Evolutionary conservation across 2,329 filamentous ascomycete species (phyloP), one percentile per base, ranked within the genome.

Genomic region (Claviceps quebecensis): DNA sequence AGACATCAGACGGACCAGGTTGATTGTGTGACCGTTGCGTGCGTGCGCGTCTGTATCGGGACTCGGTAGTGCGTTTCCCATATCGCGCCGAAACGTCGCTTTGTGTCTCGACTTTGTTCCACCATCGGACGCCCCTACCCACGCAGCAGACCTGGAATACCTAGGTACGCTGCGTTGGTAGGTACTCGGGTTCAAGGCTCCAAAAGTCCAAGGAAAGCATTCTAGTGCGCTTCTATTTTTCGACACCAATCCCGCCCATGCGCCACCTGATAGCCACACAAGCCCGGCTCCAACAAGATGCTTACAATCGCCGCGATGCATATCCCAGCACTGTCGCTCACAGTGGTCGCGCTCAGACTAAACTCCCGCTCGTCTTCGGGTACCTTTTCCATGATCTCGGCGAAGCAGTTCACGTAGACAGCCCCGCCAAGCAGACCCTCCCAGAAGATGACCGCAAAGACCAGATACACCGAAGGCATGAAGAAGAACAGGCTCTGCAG

Each of bases 321-420:
- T 37, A 97, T 95, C 0, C 93, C 91, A 0, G 73, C 90, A 41
- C 87, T 93, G 65, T 97, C 93, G 63, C 88, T 95, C 41, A 96
- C 91, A 26, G 85, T 94, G 2, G 89, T 93, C 0, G 90, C 91
- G 0, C 87, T 83, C 1, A 98, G 70, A 54, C 87, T 94, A 62
- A 97, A 97, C 68, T 98, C 93, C 5, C 91, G 77, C 50, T 96
- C 89, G 36, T 81, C 78, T 4, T 76, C 71, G 0, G 82, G 80
- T 1, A 96, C 82, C 6, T 83, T 81, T 60, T 96, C 88, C 64
- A 88, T 84, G 55, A 98, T 96, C 63, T 94, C 87, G 0, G 90
- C 88, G 67, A 97, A 98, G 0, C 90, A 95, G 61, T 91, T 95
- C 54, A 97, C 90, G 60, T 98, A 98, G 0, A 97, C 93, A 3